Conservation (phyloP, 2,329 filamentous ascomycete genomes). For the Claviceps arundinis region DNA sequence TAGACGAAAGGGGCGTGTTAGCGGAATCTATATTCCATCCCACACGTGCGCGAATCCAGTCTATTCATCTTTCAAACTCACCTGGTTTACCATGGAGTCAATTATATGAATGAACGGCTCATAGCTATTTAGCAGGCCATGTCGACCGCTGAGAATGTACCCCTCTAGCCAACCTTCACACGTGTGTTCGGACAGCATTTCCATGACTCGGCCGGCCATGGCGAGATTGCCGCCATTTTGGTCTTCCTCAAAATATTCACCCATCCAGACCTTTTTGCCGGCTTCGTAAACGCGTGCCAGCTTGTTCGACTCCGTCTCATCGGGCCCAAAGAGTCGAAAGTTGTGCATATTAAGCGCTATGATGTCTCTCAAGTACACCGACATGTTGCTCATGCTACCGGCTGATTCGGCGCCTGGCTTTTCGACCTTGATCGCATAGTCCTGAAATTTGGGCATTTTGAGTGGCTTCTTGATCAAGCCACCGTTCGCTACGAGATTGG, state of each 20-base stretch:
- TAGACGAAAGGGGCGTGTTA: slow-evolving; percentile 12
- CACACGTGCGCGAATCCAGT: too few relatives aligned
- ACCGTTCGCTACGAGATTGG: slow-evolving; percentile 64
- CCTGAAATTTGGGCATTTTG: slow-evolving; percentile 53
- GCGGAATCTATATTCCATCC: neutral
- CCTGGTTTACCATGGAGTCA: slow-evolving; percentile 73
- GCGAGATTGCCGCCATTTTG: slow-evolving; percentile 60
- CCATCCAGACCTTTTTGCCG: slow-evolving; percentile 70
- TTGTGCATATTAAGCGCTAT: slow-evolving; percentile 49
- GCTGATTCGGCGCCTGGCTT: slow-evolving; percentile 42
- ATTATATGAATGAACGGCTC: slow-evolving; percentile 76
- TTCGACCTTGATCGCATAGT: slow-evolving; percentile 51
- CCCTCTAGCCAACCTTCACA: slow-evolving; percentile 72
- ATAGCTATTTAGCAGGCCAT: slow-evolving; percentile 68
- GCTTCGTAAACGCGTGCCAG: slow-evolving; percentile 57
- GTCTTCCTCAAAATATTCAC: slow-evolving; percentile 66
- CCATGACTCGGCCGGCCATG: slow-evolving; percentile 60
- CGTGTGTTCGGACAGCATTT: slow-evolving; percentile 73
- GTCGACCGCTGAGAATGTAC: slow-evolving; percentile 60
- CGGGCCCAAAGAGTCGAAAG: slow-evolving; percentile 67
- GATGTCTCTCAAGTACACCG: slow-evolving; percentile 53
- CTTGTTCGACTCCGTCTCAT: slow-evolving; percentile 76
- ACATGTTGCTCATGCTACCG: slow-evolving; percentile 59
- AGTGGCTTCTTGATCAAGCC: slow-evolving; percentile 55
- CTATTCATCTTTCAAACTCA: slow-evolving; percentile 12